A percentile compares a stretch with the other conserved stretches of the same genome.
Evolutionary conservation across 805 yeast species (phyloP).

Genomic region (Teunomyces cretensis): DNA sequence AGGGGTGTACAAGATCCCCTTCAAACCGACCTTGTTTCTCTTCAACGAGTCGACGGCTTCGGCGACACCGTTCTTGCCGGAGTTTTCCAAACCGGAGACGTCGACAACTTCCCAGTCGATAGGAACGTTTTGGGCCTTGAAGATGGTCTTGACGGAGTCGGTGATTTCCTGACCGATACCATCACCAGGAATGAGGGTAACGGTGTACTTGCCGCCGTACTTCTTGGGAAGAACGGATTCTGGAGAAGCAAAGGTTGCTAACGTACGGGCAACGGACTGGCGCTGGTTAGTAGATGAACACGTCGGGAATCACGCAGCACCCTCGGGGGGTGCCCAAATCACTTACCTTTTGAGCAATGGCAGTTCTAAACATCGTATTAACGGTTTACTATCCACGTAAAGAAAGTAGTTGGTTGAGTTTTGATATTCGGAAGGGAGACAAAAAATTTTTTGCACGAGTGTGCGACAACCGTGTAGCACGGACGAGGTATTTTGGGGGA

Average conservation of each 20-base stretch:
- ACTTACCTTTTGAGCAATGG: conserved; percentile 22
- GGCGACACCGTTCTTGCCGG: conserved; percentile 64
- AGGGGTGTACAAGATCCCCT: conserved; percentile 94
- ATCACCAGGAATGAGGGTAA: conserved; percentile 95
- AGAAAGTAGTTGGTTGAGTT: conserved; percentile 3
- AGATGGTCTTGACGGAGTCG: conserved; percentile 87
- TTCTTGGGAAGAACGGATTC: conserved; percentile 77
- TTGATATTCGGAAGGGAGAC: conserved; percentile 1
- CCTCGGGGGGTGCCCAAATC: not conserved
- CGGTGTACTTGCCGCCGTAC: conserved; percentile 93
- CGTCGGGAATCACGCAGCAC: too few relatives aligned
- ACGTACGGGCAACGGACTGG: conserved; percentile 36
- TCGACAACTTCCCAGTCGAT: conserved; percentile 80
- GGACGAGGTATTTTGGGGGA: not conserved
- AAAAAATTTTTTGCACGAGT: conserved; percentile 4
- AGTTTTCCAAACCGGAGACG: conserved; percentile 47
- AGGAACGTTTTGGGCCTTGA: conserved; percentile 84
- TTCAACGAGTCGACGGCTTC: conserved; percentile 88
- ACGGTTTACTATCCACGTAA: conserved; percentile 4
- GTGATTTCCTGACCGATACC: conserved; percentile 97
- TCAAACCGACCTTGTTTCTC: conserved; percentile 95
- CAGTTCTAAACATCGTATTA: conserved; percentile 19
- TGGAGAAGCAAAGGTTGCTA: conserved; percentile 60
- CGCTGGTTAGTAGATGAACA: conserved; percentile 24
- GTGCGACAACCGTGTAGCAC: conserved; percentile 3